Percentiles rank a stretch among this genome's conserved stretches.
Evolutionary conservation across 2,329 filamentous ascomycete species (phyloP).

Genomic region (Fusarium citri): DNA sequence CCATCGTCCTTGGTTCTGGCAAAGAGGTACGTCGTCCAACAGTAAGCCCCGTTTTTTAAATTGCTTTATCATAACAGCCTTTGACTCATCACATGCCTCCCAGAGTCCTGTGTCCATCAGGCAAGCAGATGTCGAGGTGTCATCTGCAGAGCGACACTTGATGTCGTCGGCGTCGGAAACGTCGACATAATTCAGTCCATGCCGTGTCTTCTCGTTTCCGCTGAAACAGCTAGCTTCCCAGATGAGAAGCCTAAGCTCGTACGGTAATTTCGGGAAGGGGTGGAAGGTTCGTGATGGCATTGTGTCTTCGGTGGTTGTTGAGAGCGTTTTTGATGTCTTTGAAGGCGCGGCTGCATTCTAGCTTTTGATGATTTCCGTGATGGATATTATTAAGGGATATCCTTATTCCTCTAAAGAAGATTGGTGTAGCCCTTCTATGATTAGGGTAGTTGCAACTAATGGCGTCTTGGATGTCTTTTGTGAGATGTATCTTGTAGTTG

Average conservation of each 20-base stretch:
- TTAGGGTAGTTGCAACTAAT: too few species aligned
- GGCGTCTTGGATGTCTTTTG: too few species aligned
- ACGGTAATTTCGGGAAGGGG: not conserved
- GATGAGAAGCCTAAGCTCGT: not conserved
- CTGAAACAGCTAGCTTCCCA: not conserved
- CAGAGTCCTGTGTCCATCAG: not conserved
- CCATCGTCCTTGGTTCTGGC: rapidly evolving
- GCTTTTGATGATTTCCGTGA: too few species aligned
- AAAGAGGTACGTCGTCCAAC: rapidly evolving
- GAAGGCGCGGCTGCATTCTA: too few species aligned
- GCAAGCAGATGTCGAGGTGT: not conserved
- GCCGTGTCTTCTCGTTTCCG: rapidly evolving
- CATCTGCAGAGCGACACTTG: not conserved
- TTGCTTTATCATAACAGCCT: rapidly evolving
- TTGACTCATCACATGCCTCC: not conserved
- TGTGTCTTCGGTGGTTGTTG: not conserved
- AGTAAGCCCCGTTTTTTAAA: rapidly evolving
- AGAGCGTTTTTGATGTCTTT: too few species aligned
- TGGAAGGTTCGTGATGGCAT: not conserved
- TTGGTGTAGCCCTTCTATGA: too few species aligned
- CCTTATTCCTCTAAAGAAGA: too few species aligned
- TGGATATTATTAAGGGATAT: too few species aligned
- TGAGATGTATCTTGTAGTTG: too few species aligned
- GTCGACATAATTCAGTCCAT: not conserved
- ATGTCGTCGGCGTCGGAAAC: too few species aligned